These are phyloP conservation scores for Hypoxylon sp. DNA, from an alignment of 2,329 filamentous ascomycete species.

Conservation along the genomic window DNA sequence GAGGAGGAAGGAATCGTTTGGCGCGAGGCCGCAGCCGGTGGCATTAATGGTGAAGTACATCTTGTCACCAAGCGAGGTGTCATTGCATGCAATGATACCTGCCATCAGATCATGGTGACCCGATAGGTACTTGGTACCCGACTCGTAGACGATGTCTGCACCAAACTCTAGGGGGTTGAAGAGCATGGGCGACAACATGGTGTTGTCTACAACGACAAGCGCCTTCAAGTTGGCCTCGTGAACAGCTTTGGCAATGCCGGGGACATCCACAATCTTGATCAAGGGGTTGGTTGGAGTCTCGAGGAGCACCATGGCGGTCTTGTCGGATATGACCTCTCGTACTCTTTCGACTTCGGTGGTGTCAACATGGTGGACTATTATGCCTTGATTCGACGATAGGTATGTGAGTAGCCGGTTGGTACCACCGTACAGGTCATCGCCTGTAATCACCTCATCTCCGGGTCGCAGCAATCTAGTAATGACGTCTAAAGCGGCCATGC, in stretches of 20 bases:
- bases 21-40: conserved; percentile 90
- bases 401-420: conserved; percentile 94
- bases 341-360: conserved; percentile 83
- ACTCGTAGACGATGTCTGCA: conserved; percentile 96
- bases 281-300: conserved; percentile 97
- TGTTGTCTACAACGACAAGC: conserved; percentile 95
- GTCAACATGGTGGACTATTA: conserved; percentile 95
- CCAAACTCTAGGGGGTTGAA: conserved; percentile 93
- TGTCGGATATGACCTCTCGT: conserved; percentile 71
- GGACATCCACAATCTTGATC: conserved; percentile 97
- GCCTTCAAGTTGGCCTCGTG: conserved; percentile 82
- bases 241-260: conserved; percentile 76
- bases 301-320: conserved; percentile 94
- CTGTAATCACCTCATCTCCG: conserved; percentile 96
- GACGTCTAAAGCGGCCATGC: conserved; percentile 97
- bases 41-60: conserved; percentile 98
- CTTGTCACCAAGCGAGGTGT: conserved; percentile 80
- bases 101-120: conserved; percentile 99
- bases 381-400: conserved; percentile 86
- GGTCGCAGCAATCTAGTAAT: conserved; percentile 90
- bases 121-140: conserved; percentile 96
- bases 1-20: conserved; percentile 95
- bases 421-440: conserved; percentile 95
- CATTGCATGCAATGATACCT: conserved; percentile 92
- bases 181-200: conserved; percentile 96